A percentile compares a stretch with the other conserved stretches of the same genome.
Conservation (phyloP, 1,284 basidiomycete genomes). For the Calocybe gambosa region DNA sequence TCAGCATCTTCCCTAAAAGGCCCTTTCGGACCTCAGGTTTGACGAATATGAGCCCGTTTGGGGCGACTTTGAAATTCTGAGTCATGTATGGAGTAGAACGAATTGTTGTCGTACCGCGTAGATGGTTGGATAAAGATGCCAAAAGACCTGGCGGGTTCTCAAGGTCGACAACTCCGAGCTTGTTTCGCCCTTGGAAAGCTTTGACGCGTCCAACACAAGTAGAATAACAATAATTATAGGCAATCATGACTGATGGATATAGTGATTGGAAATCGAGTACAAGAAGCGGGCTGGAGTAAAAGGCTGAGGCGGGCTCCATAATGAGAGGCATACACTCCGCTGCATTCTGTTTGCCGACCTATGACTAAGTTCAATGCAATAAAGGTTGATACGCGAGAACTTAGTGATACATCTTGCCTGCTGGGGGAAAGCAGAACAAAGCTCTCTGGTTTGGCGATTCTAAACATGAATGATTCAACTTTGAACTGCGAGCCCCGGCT, state of each 20-base stretch:
- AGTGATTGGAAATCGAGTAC: constrained; percentile 95
- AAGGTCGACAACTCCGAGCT: constrained; percentile 83
- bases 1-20: constrained; percentile 86
- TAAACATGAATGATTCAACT: constrained; percentile 97
- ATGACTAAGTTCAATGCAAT: constrained; percentile 1
- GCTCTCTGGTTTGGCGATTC: constrained; percentile 95
- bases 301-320: constrained; percentile 90
- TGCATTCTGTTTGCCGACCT: constrained; percentile 96
- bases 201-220: constrained; percentile 90
- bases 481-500: constrained; percentile 96
- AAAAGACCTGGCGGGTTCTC: constrained; percentile 67
- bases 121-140: constrained; percentile 63
- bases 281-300: constrained; percentile 87
- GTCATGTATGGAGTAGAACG: neutral
- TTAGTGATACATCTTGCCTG: constrained; percentile 62
- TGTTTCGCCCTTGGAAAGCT: constrained; percentile 82
- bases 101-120: constrained; percentile 53
- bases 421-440: constrained; percentile 87
- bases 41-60: constrained; percentile 93
- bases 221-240: constrained; percentile 96
- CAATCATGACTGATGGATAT: constrained; percentile 97
- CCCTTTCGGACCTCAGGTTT: constrained; percentile 83
- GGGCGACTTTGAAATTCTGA: constrained; percentile 57
- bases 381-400: neutral
- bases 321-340: constrained; percentile 93